Evolutionary conservation across 306 rosid species (phyloP), one percentile per base, ranked within the genome.

Genomic region (Begonia peltatifolia): DNA sequence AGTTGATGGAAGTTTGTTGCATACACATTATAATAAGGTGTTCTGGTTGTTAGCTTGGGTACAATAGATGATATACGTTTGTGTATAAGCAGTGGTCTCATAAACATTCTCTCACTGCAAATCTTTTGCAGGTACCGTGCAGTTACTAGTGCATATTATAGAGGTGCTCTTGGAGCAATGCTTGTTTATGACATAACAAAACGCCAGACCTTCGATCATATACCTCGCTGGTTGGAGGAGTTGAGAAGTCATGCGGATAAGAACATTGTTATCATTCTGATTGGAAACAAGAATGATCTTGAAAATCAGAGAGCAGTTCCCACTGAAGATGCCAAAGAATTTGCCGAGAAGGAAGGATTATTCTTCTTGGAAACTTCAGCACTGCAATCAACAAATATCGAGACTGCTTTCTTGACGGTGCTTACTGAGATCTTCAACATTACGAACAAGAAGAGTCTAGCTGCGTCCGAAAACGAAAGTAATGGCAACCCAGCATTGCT

Each of bases 91-190:
- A 18, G 12, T 14, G 36, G 42, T 46, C 54, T 52, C 55, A 42
- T 50, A 57, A 17, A 46, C 53, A 6, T 41, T 41, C 6, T 59
- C 11, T 16, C 36, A 35, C 58, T 10, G 54, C 58, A 52, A 54
- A 58, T 42, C 48, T 50, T 70, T 63, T 53, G 53, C 83, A 88
- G 96, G 59, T 88, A 88, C 71, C 71, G 96, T 62, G 96, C 96
- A 35, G 96, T 88, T 51, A 88, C 96, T 42, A 88, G 96, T 58
- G 96, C 96, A 59, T 88, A 88, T 73, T 88, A 88, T 77, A 72
- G 96, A 74, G 96, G 94, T 38, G 96, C 96, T 52, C 90, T 88
- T 41, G 96, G 96, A 62, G 96, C 96, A 67, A 88, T 88, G 96
- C 77, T 88, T 63, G 96, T 84, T 41, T 88, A 84, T 20, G 96